Percentiles rank a stretch among this genome's conserved stretches.
These are phyloP conservation scores for Sarcomyxa edulis DNA, from an alignment of 768 basidiomycete species.

Conservation along the genomic window DNA sequence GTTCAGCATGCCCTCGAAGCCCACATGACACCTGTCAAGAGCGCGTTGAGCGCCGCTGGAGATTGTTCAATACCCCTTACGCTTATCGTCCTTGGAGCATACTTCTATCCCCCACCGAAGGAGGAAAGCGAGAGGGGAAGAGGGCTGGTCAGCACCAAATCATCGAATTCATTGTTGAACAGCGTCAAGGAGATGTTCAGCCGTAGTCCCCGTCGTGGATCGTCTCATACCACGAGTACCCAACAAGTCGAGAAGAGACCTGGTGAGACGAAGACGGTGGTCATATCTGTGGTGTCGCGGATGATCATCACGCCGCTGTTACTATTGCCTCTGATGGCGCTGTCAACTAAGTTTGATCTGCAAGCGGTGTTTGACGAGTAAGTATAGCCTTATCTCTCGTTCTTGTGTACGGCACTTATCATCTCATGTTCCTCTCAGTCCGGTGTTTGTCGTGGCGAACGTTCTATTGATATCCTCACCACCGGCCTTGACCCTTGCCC, in stretches of 20 bases:
- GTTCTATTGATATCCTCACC: constrained; percentile 80
- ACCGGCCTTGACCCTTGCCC: constrained; percentile 53
- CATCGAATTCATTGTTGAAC: constrained; percentile 28
- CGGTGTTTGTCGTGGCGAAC: constrained; percentile 83
- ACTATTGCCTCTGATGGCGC: constrained; percentile 70
- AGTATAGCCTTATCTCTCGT: constrained; percentile 23
- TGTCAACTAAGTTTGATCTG: constrained; percentile 52
- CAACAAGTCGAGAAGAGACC: constrained; percentile 19
- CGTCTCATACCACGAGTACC: no score
- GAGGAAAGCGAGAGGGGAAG: constrained; percentile 1
- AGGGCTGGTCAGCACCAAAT: constrained; percentile 11
- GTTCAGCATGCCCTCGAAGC: constrained; percentile 67
- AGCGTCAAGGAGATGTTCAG: constrained; percentile 4
- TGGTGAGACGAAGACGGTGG: constrained; percentile 79
- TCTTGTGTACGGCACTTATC: constrained; percentile 1
- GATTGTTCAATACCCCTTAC: constrained; percentile 86
- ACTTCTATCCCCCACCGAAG: constrained; percentile 59
- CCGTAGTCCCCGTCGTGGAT: background rate
- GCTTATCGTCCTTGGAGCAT: constrained; percentile 87
- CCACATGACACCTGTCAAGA: constrained; percentile 61
- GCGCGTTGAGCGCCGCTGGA: constrained; percentile 62
- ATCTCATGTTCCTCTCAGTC: constrained; percentile 36
- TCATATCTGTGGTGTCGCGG: constrained; percentile 76
- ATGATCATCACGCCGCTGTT: constrained; percentile 85
- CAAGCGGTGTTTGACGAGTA: constrained; percentile 73